A percentile compares a stretch with the other conserved stretches of the same genome.
Evolutionary conservation across 164 flowering plant genomes (phyloP).

Genomic region (Paratinospora sagittata): DNA sequence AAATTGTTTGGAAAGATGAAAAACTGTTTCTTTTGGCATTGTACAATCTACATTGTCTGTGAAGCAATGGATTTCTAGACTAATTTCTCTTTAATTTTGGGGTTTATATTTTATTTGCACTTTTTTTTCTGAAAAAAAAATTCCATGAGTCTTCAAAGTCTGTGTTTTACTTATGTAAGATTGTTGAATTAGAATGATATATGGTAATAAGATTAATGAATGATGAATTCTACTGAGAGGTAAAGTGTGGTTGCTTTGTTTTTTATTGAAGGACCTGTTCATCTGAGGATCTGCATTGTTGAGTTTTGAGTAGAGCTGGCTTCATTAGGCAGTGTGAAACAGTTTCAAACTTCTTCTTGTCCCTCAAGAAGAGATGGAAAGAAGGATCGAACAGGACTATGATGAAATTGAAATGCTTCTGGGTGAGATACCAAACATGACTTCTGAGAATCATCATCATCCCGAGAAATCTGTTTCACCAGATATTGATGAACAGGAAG

Average conservation of each 20-base stretch:
- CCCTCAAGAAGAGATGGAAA: slow-evolving; percentile 32
- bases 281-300: slow-evolving; percentile 21
- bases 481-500: slow-evolving; percentile 12
- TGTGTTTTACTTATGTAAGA: neutral
- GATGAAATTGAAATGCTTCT: slow-evolving; percentile 58
- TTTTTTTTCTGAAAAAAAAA: neutral
- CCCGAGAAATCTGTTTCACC: slow-evolving; percentile 24
- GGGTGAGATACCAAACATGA: slow-evolving; percentile 50
- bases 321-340: slow-evolving; percentile 11
- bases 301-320: slow-evolving; percentile 18
- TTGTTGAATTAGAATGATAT: neutral
- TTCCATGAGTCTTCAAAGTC: neutral
- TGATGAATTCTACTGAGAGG: neutral
- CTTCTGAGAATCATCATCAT: slow-evolving; percentile 35
- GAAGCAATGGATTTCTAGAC: neutral
- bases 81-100: neutral
- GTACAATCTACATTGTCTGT: neutral
- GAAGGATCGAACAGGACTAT: slow-evolving; percentile 27
- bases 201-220: neutral
- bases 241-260: slow-evolving; percentile 2
- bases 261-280: slow-evolving; percentile 9
- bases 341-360: slow-evolving; percentile 12
- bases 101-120: neutral
- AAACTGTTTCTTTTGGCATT: neutral
- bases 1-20: neutral